Conservation (phyloP, 164 flowering plant species). For the Dillenia suffruticosa region DNA sequence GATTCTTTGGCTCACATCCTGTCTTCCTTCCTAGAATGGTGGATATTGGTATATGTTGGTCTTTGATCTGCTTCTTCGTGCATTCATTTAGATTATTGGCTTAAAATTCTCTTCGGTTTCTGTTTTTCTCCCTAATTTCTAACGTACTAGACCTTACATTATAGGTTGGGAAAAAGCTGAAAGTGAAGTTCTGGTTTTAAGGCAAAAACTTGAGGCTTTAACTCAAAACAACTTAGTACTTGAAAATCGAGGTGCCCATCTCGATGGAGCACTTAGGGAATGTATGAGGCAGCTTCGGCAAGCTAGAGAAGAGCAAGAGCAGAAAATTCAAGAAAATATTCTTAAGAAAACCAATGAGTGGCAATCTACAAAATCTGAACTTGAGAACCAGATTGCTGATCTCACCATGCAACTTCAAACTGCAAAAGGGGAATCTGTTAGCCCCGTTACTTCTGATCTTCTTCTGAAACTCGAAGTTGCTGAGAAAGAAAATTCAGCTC, state of each 20-base stretch:
- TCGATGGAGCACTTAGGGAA: slow-evolving; percentile 61
- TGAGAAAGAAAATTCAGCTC: slow-evolving; percentile 23
- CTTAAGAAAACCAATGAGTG: slow-evolving; percentile 42
- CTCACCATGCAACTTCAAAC: slow-evolving; percentile 44
- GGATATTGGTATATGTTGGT: no score
- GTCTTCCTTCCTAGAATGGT: no score
- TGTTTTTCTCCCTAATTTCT: no score
- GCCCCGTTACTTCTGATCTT: slow-evolving; percentile 13
- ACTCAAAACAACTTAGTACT: slow-evolving; percentile 46
- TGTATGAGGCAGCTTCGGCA: slow-evolving; percentile 53
- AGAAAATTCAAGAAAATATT: slow-evolving; percentile 40
- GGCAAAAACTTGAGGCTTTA: slow-evolving; percentile 68
- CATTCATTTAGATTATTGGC: no score
- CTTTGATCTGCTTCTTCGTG: no score
- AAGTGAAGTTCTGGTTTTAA: slow-evolving; percentile 55
- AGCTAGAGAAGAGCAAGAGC: slow-evolving; percentile 53
- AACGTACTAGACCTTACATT: no score
- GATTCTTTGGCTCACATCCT: no score
- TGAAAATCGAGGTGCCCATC: slow-evolving; percentile 62
- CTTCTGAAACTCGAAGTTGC: slow-evolving; percentile 15
- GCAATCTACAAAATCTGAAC: slow-evolving; percentile 50
- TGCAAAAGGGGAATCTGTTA: slow-evolving; percentile 28
- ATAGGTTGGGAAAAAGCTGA: slow-evolving; percentile 98
- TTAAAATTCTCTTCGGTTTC: no score
- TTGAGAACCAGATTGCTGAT: slow-evolving; percentile 53